These are phyloP conservation scores for Acer yangbiense DNA, from an alignment of 345 rosid species.

Conservation along the genomic window DNA sequence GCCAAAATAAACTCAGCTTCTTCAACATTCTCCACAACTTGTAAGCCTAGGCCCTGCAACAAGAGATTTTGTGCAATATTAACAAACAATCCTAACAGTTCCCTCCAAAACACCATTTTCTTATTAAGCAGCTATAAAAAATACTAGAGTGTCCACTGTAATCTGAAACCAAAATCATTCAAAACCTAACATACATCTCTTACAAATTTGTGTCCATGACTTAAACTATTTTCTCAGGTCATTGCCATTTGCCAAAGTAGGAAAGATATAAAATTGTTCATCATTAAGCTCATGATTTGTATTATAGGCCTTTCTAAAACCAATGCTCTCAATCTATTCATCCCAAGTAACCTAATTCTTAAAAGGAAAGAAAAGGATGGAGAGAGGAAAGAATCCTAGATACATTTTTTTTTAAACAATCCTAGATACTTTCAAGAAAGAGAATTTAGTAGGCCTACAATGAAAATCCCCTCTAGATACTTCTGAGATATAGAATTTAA, in stretches of 20 bases:
- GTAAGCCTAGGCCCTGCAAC: conserved; percentile 69
- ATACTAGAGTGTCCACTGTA: background rate
- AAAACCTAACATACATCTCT: background rate
- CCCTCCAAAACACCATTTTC: background rate
- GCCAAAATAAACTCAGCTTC: conserved; percentile 91
- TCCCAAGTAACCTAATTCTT: background rate
- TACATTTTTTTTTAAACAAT: background rate
- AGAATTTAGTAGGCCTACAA: background rate
- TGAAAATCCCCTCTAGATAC: background rate
- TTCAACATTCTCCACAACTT: conserved; percentile 68
- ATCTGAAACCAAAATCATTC: background rate
- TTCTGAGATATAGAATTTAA: background rate
- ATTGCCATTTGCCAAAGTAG: background rate
- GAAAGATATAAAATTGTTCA: background rate
- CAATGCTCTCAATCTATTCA: background rate
- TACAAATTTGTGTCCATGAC: background rate
- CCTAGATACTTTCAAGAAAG: background rate
- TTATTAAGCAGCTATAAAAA: background rate
- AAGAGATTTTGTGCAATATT: conserved; percentile 5
- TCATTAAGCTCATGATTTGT: background rate
- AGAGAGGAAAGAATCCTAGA: background rate
- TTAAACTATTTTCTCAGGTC: background rate
- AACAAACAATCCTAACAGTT: conserved; percentile 3
- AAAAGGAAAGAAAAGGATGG: background rate
- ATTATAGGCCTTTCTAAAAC: background rate